Conservation (phyloP, 2,329 filamentous ascomycete species). For the Stagonosporopsis vannaccii region DNA sequence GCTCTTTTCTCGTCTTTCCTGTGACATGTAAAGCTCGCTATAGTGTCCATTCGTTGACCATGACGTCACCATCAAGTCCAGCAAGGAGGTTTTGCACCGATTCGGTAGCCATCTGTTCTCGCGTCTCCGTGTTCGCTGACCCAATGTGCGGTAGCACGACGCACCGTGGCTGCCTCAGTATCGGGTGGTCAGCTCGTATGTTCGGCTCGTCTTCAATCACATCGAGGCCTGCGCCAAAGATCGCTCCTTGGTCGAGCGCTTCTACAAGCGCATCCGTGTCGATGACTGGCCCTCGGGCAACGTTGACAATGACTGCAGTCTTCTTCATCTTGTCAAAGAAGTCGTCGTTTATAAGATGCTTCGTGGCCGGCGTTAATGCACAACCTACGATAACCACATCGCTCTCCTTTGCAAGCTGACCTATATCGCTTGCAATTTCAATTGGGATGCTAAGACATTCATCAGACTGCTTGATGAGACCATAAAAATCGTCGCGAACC, state of each 20-base stretch:
- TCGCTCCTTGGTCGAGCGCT: constrained; percentile 58
- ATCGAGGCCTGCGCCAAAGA: constrained; percentile 62
- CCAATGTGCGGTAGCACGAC: constrained; percentile 67
- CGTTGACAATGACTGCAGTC: constrained; percentile 63
- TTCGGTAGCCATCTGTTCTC: constrained; percentile 64
- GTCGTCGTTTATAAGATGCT: constrained; percentile 34
- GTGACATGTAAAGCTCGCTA: background rate
- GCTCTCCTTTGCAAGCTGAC: constrained; percentile 39
- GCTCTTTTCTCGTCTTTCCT: background rate
- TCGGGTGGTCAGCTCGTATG: constrained; percentile 55
- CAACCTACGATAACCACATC: constrained; percentile 42
- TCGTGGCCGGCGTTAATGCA: constrained; percentile 35
- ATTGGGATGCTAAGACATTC: constrained; percentile 21
- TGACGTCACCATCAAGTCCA: constrained; percentile 30
- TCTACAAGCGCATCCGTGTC: constrained; percentile 62
- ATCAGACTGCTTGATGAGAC: constrained; percentile 16
- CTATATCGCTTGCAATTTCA: constrained; percentile 26
- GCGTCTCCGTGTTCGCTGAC: constrained; percentile 64
- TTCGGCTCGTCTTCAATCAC: constrained; percentile 64
- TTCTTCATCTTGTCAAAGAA: constrained; percentile 60
- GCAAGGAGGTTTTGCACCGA: constrained; percentile 62
- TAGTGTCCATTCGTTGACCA: constrained; percentile 41
- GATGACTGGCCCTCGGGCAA: constrained; percentile 63
- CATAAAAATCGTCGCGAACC: constrained; percentile 35
- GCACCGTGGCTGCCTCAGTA: constrained; percentile 56